A percentile compares a stretch with the other conserved stretches of the same genome.
Evolutionary conservation across 768 basidiomycete genomes (phyloP).

Genomic region (Boletus barrowsii): DNA sequence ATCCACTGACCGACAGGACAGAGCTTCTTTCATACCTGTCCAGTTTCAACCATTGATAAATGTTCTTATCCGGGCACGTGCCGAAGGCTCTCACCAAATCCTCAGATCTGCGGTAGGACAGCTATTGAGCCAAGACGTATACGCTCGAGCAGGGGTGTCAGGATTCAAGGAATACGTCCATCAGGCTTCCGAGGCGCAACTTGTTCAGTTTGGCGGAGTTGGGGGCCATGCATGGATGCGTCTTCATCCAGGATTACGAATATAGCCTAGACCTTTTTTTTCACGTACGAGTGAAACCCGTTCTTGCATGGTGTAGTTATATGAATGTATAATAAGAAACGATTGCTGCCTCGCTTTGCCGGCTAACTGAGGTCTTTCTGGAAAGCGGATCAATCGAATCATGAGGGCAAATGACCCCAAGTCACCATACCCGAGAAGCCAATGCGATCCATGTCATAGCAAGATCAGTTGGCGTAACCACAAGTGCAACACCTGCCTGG

Average conservation of each 20-base stretch:
- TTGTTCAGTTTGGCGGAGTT: slow-evolving; percentile 41
- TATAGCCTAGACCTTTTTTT: slow-evolving; percentile 3
- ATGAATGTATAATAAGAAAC: slow-evolving; percentile 15
- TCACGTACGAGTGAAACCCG: slow-evolving; percentile 7
- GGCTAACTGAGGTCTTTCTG: not conserved
- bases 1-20: not conserved
- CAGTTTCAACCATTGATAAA: slow-evolving; percentile 33
- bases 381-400: not conserved
- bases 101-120: slow-evolving; percentile 39
- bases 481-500: not conserved
- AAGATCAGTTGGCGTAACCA: not conserved
- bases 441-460: not conserved
- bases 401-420: slow-evolving; percentile 5
- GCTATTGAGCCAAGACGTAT: slow-evolving; percentile 32
- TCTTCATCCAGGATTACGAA: slow-evolving; percentile 24
- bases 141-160: slow-evolving; percentile 38
- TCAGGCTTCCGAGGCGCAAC: slow-evolving; percentile 36
- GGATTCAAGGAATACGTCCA: slow-evolving; percentile 41
- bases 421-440: slow-evolving; percentile 3
- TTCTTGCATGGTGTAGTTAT: slow-evolving; percentile 13
- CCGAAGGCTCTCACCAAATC: slow-evolving; percentile 31
- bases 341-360: slow-evolving; percentile 2
- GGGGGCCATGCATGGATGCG: slow-evolving; percentile 37
- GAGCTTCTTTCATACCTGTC: slow-evolving; percentile 5
- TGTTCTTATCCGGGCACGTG: slow-evolving; percentile 29